Percentiles rank a stretch among this genome's conserved stretches.
Evolutionary conservation across 768 basidiomycete species (phyloP).

Genomic region (Mycena galopus): DNA sequence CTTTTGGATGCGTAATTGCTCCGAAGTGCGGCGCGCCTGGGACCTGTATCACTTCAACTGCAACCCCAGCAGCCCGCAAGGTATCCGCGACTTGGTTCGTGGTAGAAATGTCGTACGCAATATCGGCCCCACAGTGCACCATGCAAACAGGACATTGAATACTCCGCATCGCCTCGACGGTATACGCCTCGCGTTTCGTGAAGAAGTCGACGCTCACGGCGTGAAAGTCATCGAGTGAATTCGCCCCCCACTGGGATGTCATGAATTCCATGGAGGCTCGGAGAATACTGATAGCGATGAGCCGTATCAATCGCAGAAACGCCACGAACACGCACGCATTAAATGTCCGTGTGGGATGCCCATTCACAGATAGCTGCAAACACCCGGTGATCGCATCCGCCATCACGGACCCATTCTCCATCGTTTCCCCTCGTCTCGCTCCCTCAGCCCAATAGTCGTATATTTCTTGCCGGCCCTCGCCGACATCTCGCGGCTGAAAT

Average conservation of each 20-base stretch:
- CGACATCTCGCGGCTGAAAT: constrained; percentile 35
- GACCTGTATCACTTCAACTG: constrained; percentile 22
- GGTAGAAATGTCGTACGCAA: constrained; percentile 31
- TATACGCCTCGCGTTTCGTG: constrained; percentile 28
- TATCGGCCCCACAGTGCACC: constrained; percentile 38
- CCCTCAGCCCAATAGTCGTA: constrained; percentile 36
- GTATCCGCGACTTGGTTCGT: constrained; percentile 20
- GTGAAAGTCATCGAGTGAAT: constrained; percentile 25
- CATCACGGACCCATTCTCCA: constrained; percentile 10
- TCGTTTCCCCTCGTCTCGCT: not conserved
- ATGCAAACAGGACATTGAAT: constrained; percentile 30
- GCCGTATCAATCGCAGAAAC: not conserved
- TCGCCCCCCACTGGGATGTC: constrained; percentile 14
- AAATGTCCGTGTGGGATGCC: not conserved
- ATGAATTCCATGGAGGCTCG: not conserved
- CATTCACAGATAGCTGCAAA: constrained; percentile 30
- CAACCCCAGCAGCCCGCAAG: constrained; percentile 25
- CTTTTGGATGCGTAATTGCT: constrained; percentile 17
- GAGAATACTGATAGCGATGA: constrained; percentile 6
- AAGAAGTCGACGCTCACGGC: constrained; percentile 34
- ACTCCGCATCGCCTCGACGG: constrained; percentile 11
- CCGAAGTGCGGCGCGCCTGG: constrained; percentile 34
- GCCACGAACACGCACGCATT: constrained; percentile 24
- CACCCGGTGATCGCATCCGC: constrained; percentile 22
- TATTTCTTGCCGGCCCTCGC: constrained; percentile 35